Conservation (phyloP, 2,329 filamentous ascomycete species). For the Helicocarpus griseus region DNA sequence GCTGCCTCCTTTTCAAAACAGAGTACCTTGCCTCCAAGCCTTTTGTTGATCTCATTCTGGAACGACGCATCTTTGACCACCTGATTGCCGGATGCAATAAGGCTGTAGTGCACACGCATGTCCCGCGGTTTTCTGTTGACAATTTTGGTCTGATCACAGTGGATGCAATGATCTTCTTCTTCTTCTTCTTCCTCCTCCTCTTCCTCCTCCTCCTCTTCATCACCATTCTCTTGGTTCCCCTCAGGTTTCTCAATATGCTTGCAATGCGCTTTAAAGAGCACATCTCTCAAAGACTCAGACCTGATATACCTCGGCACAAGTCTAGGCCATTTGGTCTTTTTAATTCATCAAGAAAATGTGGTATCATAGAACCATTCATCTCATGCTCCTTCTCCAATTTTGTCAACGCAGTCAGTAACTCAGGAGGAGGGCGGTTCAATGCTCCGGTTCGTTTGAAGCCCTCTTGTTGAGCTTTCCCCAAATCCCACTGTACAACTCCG, state of each 20-base stretch:
- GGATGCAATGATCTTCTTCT: neutral
- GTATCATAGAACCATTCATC: neutral
- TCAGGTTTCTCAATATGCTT: neutral
- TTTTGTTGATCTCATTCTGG: neutral
- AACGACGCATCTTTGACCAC: slow-evolving; percentile 11
- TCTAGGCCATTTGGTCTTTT: neutral
- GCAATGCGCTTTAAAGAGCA: neutral
- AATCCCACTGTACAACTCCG: slow-evolving; percentile 20
- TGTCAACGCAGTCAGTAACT: neutral
- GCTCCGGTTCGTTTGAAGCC: neutral
- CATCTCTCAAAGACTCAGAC: neutral
- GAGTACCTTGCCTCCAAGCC: neutral
- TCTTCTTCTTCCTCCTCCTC: neutral
- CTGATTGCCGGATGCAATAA: slow-evolving; percentile 13
- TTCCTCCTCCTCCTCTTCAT: neutral
- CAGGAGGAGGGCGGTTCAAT: neutral
- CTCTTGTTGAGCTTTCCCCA: slow-evolving; percentile 12
- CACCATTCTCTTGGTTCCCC: neutral
- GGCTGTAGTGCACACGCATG: slow-evolving; percentile 11
- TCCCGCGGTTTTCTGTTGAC: neutral
- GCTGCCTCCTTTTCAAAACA: slow-evolving; percentile 6
- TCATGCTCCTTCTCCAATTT: neutral
- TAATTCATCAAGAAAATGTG: neutral
- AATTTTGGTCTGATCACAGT: neutral
- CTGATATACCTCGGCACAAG: neutral